phyloP scores from a whole-genome alignment of 225 moss, liverwort and hornwort genomes.

The Marchantia paleacea region DNA sequence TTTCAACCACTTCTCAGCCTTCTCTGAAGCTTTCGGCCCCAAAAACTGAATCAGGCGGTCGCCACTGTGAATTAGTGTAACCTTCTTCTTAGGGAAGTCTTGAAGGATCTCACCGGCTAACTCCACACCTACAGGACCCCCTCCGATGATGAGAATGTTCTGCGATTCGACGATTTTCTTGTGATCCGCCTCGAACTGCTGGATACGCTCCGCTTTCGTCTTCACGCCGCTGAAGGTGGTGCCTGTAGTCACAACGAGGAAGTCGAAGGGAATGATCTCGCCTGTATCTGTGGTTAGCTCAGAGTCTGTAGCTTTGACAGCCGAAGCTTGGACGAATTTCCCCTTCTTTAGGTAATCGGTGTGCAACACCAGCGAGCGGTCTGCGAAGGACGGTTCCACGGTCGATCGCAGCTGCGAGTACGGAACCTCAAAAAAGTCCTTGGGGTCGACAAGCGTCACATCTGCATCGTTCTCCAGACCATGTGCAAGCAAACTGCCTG shows the following conservation, averaged over 20 bases:
- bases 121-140: slow-evolving; percentile 76
- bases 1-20: slow-evolving; percentile 51
- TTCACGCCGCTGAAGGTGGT: slow-evolving; percentile 42
- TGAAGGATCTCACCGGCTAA: slow-evolving; percentile 59
- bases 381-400: slow-evolving; percentile 63
- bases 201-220: slow-evolving; percentile 47
- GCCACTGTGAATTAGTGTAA: slow-evolving; percentile 58
- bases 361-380: slow-evolving; percentile 52
- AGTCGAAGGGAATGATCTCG: slow-evolving; percentile 56
- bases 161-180: slow-evolving; percentile 42
- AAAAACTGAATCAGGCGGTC: slow-evolving; percentile 56
- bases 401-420: slow-evolving; percentile 57
- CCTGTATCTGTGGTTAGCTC: slow-evolving; percentile 54
- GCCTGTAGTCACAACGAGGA: slow-evolving; percentile 65
- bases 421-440: slow-evolving; percentile 66
- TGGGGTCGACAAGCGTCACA: slow-evolving; percentile 72
- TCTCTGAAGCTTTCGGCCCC: slow-evolving; percentile 44
- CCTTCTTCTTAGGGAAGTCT: slow-evolving; percentile 62
- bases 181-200: slow-evolving; percentile 46
- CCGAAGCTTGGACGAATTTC: slow-evolving; percentile 33
- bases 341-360: slow-evolving; percentile 48
- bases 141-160: slow-evolving; percentile 59
- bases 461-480: slow-evolving; percentile 56
- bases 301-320: slow-evolving; percentile 30
- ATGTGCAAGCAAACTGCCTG: slow-evolving; percentile 49